These are phyloP conservation scores for Puccinia hordei DNA, from an alignment of 1,284 basidiomycete genomes.

Conservation along the genomic window DNA sequence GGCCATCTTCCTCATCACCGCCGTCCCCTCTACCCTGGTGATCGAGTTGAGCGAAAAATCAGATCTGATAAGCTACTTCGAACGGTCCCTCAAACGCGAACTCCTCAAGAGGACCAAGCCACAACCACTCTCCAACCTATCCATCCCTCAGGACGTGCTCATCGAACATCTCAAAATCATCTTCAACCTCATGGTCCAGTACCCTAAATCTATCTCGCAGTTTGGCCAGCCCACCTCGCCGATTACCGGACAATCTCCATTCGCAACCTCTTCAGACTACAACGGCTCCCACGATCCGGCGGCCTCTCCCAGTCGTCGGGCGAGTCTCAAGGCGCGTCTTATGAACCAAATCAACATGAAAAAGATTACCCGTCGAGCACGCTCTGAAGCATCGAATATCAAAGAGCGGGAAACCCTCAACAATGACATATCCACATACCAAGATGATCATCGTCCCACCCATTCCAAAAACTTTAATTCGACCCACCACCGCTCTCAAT, in stretches of 20 bases:
- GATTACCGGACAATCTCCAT: not conserved
- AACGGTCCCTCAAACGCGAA: slow-evolving; percentile 68
- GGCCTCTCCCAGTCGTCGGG: not conserved
- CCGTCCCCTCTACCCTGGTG: slow-evolving; percentile 23
- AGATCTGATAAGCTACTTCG: slow-evolving; percentile 63
- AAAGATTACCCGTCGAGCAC: slow-evolving; percentile 16
- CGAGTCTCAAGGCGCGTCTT: slow-evolving; percentile 20
- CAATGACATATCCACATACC: not conserved
- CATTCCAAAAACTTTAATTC: not conserved
- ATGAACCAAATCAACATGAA: slow-evolving; percentile 38
- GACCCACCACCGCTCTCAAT: not conserved
- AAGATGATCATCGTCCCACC: not conserved
- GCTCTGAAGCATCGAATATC: slow-evolving; percentile 4
- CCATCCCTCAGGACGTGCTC: slow-evolving; percentile 70
- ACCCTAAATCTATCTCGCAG: slow-evolving; percentile 60
- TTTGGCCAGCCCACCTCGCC: slow-evolving; percentile 8
- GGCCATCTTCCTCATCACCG: slow-evolving; percentile 69
- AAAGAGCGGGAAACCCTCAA: not conserved
- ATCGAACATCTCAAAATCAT: slow-evolving; percentile 73
- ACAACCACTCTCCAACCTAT: slow-evolving; percentile 60
- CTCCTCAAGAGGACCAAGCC: slow-evolving; percentile 67
- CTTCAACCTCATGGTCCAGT: slow-evolving; percentile 75
- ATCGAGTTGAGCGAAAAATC: slow-evolving; percentile 60
- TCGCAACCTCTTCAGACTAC: not conserved
- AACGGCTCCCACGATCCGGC: not conserved